Evolutionary conservation across 2,329 filamentous ascomycete species (phyloP).

Genomic region (Didymella lethalis): DNA sequence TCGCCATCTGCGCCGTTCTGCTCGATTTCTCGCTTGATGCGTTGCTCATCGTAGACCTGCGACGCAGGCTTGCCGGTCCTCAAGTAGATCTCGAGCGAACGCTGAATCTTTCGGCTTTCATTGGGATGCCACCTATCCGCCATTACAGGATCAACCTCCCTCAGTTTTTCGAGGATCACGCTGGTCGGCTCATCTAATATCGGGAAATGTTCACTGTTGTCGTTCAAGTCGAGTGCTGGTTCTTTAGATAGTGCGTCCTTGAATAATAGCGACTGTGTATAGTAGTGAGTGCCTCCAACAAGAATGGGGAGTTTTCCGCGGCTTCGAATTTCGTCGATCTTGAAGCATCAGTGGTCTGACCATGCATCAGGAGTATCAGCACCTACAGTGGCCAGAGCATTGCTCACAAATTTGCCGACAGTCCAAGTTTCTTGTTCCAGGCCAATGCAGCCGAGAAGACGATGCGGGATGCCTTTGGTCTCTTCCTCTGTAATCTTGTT

Average conservation of each 20-base stretch:
- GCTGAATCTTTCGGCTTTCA: constrained; percentile 85
- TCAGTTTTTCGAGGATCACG: constrained; percentile 74
- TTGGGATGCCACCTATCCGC: constrained; percentile 93
- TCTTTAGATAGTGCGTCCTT: constrained; percentile 70
- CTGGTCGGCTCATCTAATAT: constrained; percentile 77
- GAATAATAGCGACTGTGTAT: constrained; percentile 88
- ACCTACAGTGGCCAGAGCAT: constrained; percentile 65
- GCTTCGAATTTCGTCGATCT: constrained; percentile 77
- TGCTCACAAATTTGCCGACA: constrained; percentile 76
- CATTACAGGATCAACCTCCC: constrained; percentile 86
- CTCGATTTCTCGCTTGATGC: constrained; percentile 44
- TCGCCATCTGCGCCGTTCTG: constrained; percentile 7
- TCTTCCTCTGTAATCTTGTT: constrained; percentile 86
- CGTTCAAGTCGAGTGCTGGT: constrained; percentile 43
- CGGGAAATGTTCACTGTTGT: constrained; percentile 59
- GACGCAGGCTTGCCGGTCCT: constrained; percentile 83
- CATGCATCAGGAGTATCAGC: accelerated
- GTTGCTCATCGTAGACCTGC: constrained; percentile 84
- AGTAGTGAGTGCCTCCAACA: constrained; percentile 95
- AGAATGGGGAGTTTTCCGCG: constrained; percentile 86
- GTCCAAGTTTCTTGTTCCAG: constrained; percentile 83
- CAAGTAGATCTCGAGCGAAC: constrained; percentile 89
- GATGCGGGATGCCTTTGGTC: constrained; percentile 81
- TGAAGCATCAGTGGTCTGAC: constrained; percentile 9
- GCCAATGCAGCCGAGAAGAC: constrained; percentile 81